Evolutionary conservation across 78 protist species (phyloP), one percentile per base, ranked within the genome.

Genomic region (Tieghemostelium lacteum): DNA sequence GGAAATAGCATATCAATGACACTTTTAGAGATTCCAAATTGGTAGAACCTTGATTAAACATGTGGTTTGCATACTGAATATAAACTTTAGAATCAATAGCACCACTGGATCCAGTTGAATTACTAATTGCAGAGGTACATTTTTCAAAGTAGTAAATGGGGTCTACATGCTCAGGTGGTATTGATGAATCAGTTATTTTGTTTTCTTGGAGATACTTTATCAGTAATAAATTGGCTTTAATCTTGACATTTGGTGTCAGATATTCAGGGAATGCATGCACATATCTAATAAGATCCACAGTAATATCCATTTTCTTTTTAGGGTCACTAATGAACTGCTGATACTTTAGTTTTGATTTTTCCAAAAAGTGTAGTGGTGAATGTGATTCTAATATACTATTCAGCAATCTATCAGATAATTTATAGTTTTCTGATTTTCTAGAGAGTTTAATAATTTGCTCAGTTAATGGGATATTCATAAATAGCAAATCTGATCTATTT

Each of bases 401-500:
- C 39, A 83, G 37, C 20, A 83, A 29, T 39, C 75, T 73, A 26
- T 61, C n/a, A 4, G 37, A 24, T 33, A 69, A 69, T 31, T 60
- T 66, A 24, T 50, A 60, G 39, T 83, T 83, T 29, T 64, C 69
- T 33, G 67, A 39, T 39, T 69, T 83, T 66, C 91, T 52, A 22
- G 91, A 42, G 2, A 83, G 39, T 29, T 83, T 66, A 2, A 83
- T 69, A 61, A 83, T 29, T 33, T 52, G 57, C n/a, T 83, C 91
- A 6, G 91, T 83, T 12, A 83, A 37, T 26, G 88, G 88, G 4
- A 78, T 78, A 31, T 78, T 78, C 16, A 36, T n/a, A n/a, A 78
- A 57, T 16, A 83, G 55, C 4, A 69, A n/a, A 42, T 66, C 70
- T 1, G 24, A 17, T 24, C 70, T 54, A 16, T 83, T 76, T 2